Evolutionary conservation across 371 early-diverging fungal species (phyloP).

Genomic region (Parasitella parasitica): DNA sequence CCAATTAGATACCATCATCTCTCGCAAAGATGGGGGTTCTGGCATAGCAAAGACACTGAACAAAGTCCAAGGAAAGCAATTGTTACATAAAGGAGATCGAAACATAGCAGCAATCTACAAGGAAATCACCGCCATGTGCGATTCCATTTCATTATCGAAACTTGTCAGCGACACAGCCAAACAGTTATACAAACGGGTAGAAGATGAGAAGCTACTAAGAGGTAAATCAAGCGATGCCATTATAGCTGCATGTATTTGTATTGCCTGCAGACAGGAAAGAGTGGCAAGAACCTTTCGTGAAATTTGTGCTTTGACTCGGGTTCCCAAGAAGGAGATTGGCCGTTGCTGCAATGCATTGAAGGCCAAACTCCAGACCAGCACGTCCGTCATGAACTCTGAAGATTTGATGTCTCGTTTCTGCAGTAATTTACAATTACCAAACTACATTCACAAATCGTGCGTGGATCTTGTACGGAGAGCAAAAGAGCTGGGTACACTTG

Average conservation of each 20-base stretch:
- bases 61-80: constrained; percentile 60
- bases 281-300: constrained; percentile 98
- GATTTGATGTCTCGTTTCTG: constrained; percentile 88
- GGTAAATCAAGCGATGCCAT: constrained; percentile 91
- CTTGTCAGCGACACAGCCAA: constrained; percentile 92
- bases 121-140: constrained; percentile 90
- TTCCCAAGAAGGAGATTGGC: constrained; percentile 90
- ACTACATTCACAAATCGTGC: constrained; percentile 71
- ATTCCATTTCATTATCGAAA: constrained; percentile 83
- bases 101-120: constrained; percentile 89
- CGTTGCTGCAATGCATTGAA: constrained; percentile 80
- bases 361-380: constrained; percentile 61
- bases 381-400: constrained; percentile 66
- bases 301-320: constrained; percentile 90
- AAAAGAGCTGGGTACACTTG: constrained; percentile 77
- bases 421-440: constrained; percentile 69
- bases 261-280: constrained; percentile 91
- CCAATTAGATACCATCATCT: constrained; percentile 91
- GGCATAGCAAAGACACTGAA: constrained; percentile 71
- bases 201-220: constrained; percentile 83
- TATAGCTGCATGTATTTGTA: constrained; percentile 95
- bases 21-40: constrained; percentile 75
- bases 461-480: constrained; percentile 70
- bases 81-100: constrained; percentile 61
- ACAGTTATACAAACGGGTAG: constrained; percentile 87